phyloP scores from a whole-genome alignment of 768 basidiomycete genomes.

The Trametes cingulata region DNA sequence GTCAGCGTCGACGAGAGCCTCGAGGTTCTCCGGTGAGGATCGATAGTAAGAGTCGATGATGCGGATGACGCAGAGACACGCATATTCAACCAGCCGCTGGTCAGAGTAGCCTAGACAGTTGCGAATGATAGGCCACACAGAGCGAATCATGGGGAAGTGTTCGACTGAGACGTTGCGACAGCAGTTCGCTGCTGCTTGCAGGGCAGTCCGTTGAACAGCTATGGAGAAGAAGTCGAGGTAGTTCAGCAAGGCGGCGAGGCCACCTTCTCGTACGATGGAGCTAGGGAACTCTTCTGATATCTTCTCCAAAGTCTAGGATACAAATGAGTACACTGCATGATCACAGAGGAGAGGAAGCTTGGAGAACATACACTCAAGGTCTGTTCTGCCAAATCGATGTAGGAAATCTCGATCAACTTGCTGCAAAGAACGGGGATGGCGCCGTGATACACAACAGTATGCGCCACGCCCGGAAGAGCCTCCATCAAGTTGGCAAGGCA shows the following conservation, averaged over 20 bases:
- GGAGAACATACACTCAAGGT: slow-evolving; percentile 82
- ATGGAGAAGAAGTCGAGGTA: slow-evolving; percentile 99
- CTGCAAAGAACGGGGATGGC: slow-evolving; percentile 97
- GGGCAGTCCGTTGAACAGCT: slow-evolving; percentile 93
- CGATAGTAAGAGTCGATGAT: slow-evolving; percentile 92
- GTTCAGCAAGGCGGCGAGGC: slow-evolving; percentile 87
- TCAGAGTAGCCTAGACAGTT: slow-evolving; percentile 92
- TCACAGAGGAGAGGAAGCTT: slow-evolving; percentile 16
- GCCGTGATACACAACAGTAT: slow-evolving; percentile 97
- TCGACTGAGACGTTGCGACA: slow-evolving; percentile 91
- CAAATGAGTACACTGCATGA: slow-evolving; percentile 19
- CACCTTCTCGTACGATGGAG: slow-evolving; percentile 94
- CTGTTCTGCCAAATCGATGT: slow-evolving; percentile 98
- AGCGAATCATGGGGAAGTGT: slow-evolving; percentile 84
- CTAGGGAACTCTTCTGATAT: slow-evolving; percentile 97
- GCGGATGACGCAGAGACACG: slow-evolving; percentile 92
- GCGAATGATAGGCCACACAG: slow-evolving; percentile 90
- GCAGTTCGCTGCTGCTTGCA: slow-evolving; percentile 96
- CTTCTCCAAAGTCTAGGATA: slow-evolving; percentile 88
- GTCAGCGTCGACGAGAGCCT: slow-evolving; percentile 77
- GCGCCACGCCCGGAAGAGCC: slow-evolving; percentile 96
- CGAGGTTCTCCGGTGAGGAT: slow-evolving; percentile 80
- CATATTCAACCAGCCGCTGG: slow-evolving; percentile 96
- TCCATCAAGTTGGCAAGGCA: slow-evolving; percentile 99
- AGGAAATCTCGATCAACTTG: slow-evolving; percentile 95